Percentiles rank a stretch among this genome's conserved stretches.
These are phyloP conservation scores for Trichoderma endophyticum DNA, from an alignment of 2,329 filamentous ascomycete species.

Conservation along the genomic window DNA sequence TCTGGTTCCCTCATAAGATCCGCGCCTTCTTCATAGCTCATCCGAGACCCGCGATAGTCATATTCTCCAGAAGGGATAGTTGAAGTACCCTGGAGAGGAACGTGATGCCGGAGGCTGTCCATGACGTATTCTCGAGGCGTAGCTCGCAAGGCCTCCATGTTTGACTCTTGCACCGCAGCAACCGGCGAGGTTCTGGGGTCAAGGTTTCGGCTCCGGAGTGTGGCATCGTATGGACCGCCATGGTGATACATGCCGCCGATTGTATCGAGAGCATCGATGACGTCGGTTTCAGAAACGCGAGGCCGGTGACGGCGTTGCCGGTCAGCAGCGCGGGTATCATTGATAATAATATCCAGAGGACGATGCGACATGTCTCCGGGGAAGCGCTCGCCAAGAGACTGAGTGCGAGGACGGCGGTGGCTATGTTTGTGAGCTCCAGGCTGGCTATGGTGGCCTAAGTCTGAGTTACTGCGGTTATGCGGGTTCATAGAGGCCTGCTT, in stretches of 20 bases:
- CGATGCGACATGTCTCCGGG: constrained; percentile 63
- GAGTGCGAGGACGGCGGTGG: constrained; percentile 17
- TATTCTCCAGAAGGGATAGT: constrained; percentile 68
- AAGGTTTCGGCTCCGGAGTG: constrained; percentile 69
- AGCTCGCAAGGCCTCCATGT: constrained; percentile 72
- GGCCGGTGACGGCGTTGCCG: constrained; percentile 66
- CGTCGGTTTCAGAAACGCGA: constrained; percentile 66
- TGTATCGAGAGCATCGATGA: constrained; percentile 78
- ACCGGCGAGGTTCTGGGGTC: constrained; percentile 64
- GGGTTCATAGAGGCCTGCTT: not conserved
- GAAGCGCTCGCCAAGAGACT: constrained; percentile 43
- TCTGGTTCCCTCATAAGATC: constrained; percentile 77
- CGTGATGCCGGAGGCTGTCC: constrained; percentile 69
- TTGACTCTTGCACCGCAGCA: constrained; percentile 70
- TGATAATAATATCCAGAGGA: constrained; percentile 64
- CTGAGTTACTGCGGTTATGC: not conserved
- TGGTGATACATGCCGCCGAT: constrained; percentile 73
- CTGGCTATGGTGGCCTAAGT: not conserved
- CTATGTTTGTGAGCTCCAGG: not conserved
- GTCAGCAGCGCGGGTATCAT: constrained; percentile 63
- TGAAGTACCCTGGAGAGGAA: constrained; percentile 78
- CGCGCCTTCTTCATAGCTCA: constrained; percentile 80
- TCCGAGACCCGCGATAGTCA: constrained; percentile 66
- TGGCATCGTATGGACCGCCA: constrained; percentile 85
- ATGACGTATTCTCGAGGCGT: constrained; percentile 75